Evolutionary conservation across 2,329 filamentous ascomycete species (phyloP).

Genomic region (Colletotrichum melonis): DNA sequence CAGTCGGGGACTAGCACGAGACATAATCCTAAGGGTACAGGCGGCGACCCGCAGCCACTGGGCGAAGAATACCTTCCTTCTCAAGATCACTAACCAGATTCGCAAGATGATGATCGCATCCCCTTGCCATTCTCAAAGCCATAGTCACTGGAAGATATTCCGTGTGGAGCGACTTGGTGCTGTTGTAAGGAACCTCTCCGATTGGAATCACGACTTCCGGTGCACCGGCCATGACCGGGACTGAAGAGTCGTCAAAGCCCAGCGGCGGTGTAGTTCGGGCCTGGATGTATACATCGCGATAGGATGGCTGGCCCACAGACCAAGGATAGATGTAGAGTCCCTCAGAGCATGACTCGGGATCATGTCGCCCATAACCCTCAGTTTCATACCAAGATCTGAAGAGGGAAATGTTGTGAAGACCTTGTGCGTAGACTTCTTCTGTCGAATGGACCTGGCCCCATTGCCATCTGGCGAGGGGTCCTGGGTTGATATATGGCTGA

Average conservation of each 20-base stretch:
- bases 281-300: slow-evolving; percentile 29
- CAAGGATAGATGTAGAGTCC: slow-evolving; percentile 32
- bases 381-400: slow-evolving; percentile 33
- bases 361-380: slow-evolving; percentile 29
- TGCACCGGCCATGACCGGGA: slow-evolving; percentile 1
- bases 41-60: not conserved
- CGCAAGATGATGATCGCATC: slow-evolving; percentile 19
- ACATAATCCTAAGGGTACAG: not conserved
- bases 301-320: slow-evolving; percentile 2
- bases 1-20: not conserved
- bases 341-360: slow-evolving; percentile 32
- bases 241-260: slow-evolving; percentile 3
- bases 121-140: slow-evolving; percentile 30
- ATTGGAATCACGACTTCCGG: slow-evolving; percentile 27
- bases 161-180: not conserved
- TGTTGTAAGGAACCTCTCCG: slow-evolving; percentile 11
- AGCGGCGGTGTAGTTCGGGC: slow-evolving; percentile 8
- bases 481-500: slow-evolving; percentile 49
- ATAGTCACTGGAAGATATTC: slow-evolving; percentile 18
- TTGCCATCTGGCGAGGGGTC: slow-evolving; percentile 46
- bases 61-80: not conserved
- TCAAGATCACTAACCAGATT: slow-evolving; percentile 16
- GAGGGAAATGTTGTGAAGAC: slow-evolving; percentile 15
- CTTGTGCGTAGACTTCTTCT: slow-evolving; percentile 28
- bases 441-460: slow-evolving; percentile 39